phyloP scores from a whole-genome alignment of 2,329 filamentous ascomycete species.

The Sporothrix curviconia region DNA sequence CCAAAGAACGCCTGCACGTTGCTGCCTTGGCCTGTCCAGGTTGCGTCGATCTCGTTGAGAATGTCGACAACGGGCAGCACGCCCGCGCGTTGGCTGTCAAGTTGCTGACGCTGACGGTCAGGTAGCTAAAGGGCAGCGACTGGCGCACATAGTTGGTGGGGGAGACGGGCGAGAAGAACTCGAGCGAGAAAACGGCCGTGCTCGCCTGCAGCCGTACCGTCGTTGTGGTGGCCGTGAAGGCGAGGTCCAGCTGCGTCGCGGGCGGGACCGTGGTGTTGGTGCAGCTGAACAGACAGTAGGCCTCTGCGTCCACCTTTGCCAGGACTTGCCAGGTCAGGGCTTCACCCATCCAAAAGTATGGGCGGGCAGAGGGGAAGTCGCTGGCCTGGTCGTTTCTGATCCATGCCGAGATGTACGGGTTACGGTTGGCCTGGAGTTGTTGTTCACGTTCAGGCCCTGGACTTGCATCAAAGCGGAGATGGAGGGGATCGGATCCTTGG shows the following conservation, averaged over 20 bases:
- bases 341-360: constrained; percentile 30
- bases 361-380: constrained; percentile 22
- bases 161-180: constrained; percentile 31
- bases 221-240: constrained; percentile 28
- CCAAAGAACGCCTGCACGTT: background rate
- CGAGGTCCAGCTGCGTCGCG: constrained; percentile 20
- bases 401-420: constrained; percentile 30
- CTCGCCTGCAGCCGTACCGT: constrained; percentile 25
- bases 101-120: constrained; percentile 23
- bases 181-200: constrained; percentile 23
- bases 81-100: background rate
- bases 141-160: constrained; percentile 27
- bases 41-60: constrained; percentile 29
- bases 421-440: constrained; percentile 23
- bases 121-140: constrained; percentile 30
- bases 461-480: too few relatives aligned
- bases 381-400: constrained; percentile 24
- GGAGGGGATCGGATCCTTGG: too few relatives aligned
- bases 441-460: background rate
- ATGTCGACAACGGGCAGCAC: constrained; percentile 23
- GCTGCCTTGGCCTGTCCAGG: constrained; percentile 26
- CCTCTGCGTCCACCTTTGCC: constrained; percentile 25
- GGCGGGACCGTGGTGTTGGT: constrained; percentile 18
- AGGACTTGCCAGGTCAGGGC: constrained; percentile 28
- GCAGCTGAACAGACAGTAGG: constrained; percentile 28